Conservation (phyloP, 768 basidiomycete genomes). For the Termitomyces eurrhizus region DNA sequence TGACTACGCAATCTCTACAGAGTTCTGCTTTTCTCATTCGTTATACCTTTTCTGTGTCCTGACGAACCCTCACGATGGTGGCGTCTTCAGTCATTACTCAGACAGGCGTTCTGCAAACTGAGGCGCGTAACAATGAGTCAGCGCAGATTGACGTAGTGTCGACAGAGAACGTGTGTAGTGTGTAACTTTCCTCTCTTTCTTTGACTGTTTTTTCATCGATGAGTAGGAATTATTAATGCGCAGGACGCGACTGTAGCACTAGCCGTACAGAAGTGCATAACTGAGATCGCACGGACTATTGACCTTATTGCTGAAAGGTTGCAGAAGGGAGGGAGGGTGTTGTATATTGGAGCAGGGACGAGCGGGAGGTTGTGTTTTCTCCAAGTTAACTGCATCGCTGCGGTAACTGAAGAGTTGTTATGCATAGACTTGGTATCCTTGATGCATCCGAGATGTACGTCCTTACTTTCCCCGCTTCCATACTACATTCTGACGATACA, state of each 20-base stretch:
- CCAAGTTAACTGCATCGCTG: no score
- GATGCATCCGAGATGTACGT: constrained; percentile 27
- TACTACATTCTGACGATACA: not conserved
- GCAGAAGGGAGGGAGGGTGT: constrained; percentile 24
- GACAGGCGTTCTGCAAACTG: constrained; percentile 24
- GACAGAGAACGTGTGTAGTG: constrained; percentile 28
- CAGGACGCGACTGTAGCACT: constrained; percentile 24
- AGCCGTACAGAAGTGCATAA: constrained; percentile 24
- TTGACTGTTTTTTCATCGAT: not conserved
- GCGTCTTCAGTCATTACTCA: not conserved
- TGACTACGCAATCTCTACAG: not conserved
- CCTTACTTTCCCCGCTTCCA: not conserved
- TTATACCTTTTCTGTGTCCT: not conserved
- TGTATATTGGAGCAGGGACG: constrained; percentile 34
- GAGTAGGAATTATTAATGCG: constrained; percentile 26
- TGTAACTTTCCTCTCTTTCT: constrained; percentile 1
- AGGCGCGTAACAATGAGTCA: constrained; percentile 22
- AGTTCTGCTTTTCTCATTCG: not conserved
- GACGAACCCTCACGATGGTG: not conserved
- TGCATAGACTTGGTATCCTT: constrained; percentile 26
- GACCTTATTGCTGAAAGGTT: constrained; percentile 26
- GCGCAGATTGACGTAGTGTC: constrained; percentile 25
- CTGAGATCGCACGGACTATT: constrained; percentile 24
- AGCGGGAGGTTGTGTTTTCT: constrained; percentile 24
- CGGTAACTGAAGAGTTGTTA: not conserved